A percentile compares a stretch with the other conserved stretches of the same genome.
phyloP scores from a whole-genome alignment of 2,329 filamentous ascomycete genomes.

The Fusarium keratoplasticum region DNA sequence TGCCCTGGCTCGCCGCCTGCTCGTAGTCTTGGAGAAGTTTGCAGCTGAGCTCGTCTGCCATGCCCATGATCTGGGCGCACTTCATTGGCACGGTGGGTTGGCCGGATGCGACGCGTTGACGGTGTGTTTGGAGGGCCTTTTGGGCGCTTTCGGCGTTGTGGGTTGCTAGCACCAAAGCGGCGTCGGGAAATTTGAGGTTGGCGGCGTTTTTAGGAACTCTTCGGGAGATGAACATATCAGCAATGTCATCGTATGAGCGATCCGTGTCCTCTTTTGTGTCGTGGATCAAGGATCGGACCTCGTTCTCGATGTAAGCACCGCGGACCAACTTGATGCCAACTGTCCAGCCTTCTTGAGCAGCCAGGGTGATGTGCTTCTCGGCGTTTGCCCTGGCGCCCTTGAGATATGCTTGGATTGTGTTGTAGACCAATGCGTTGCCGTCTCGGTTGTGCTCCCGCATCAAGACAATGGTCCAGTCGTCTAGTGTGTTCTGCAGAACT shows the following conservation, averaged over 20 bases:
- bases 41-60: slow-evolving; percentile 68
- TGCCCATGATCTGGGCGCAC: slow-evolving; percentile 67
- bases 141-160: slow-evolving; percentile 60
- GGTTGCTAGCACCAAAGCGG: slow-evolving; percentile 64
- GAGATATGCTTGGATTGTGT: slow-evolving; percentile 69
- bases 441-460: slow-evolving; percentile 55
- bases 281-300: slow-evolving; percentile 61
- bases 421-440: slow-evolving; percentile 51
- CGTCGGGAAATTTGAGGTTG: slow-evolving; percentile 52
- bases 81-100: slow-evolving; percentile 50
- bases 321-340: slow-evolving; percentile 67
- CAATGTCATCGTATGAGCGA: slow-evolving; percentile 60
- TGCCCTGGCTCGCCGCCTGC: slow-evolving; percentile 16
- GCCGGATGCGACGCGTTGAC: slow-evolving; percentile 50
- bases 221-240: slow-evolving; percentile 58
- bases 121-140: slow-evolving; percentile 57
- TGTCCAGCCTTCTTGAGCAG: slow-evolving; percentile 61
- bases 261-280: slow-evolving; percentile 65
- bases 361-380: slow-evolving; percentile 58
- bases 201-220: slow-evolving; percentile 26
- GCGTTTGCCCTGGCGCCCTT: slow-evolving; percentile 58
- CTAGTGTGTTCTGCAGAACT: slow-evolving; percentile 54
- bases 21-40: slow-evolving; percentile 55
- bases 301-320: slow-evolving; percentile 65
- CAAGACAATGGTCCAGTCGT: slow-evolving; percentile 46